These are phyloP conservation scores for Pestalotiopsis sp. DNA, from an alignment of 2,329 filamentous ascomycete species.

Conservation along the genomic window DNA sequence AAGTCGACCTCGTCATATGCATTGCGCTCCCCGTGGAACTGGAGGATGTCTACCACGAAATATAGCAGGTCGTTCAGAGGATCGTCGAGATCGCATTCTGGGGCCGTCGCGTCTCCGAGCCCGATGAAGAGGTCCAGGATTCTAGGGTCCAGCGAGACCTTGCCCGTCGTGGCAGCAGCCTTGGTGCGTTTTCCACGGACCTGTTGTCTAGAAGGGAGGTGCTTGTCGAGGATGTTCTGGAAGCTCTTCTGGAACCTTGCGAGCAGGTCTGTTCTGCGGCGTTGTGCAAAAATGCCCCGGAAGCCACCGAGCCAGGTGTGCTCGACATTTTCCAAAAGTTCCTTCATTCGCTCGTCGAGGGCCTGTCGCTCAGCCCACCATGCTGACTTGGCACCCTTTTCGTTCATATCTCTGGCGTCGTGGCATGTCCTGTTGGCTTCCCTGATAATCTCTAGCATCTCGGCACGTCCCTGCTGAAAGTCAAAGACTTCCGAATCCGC, in stretches of 20 bases:
- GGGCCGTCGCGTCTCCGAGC: slow-evolving; percentile 71
- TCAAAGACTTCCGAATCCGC: slow-evolving; percentile 78
- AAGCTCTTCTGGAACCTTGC: slow-evolving; percentile 78
- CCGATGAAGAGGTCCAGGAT: slow-evolving; percentile 89
- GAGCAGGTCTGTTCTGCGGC: slow-evolving; percentile 65
- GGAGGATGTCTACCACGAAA: slow-evolving; percentile 93
- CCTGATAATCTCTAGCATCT: slow-evolving; percentile 81
- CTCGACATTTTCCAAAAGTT: slow-evolving; percentile 83
- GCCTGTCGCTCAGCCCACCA: slow-evolving; percentile 91
- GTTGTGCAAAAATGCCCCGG: slow-evolving; percentile 86
- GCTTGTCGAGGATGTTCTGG: slow-evolving; percentile 75
- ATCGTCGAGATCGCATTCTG: slow-evolving; percentile 79
- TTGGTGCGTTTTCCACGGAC: slow-evolving; percentile 57
- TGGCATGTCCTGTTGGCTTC: slow-evolving; percentile 85
- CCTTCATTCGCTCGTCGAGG: slow-evolving; percentile 75
- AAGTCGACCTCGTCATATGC: slow-evolving; percentile 98
- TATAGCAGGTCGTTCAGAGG: slow-evolving; percentile 90
- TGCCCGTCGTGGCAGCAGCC: slow-evolving; percentile 31
- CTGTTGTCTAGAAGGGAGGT: slow-evolving; percentile 80
- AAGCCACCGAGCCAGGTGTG: slow-evolving; percentile 95
- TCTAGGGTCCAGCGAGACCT: slow-evolving; percentile 54
- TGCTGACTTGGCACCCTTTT: slow-evolving; percentile 73
- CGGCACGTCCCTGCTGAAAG: slow-evolving; percentile 76
- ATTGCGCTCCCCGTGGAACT: slow-evolving; percentile 94
- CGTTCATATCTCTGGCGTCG: slow-evolving; percentile 66